phyloP scores from a whole-genome alignment of 2,329 filamentous ascomycete genomes.

The Cladosporium sp. region DNA sequence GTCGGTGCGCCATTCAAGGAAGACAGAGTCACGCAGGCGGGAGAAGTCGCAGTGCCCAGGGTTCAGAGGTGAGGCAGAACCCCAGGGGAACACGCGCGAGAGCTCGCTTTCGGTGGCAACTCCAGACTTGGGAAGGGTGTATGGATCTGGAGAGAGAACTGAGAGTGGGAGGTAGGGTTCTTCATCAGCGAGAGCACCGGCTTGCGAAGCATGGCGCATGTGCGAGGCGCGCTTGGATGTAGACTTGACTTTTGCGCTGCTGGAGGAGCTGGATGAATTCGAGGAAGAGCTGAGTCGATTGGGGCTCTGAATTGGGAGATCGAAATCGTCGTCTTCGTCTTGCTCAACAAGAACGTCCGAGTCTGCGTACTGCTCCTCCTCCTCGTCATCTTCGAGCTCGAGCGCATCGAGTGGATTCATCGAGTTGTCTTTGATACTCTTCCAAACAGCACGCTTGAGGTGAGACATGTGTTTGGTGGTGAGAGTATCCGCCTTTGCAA shows the following conservation, averaged over 20 bases:
- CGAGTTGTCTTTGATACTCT: conserved; percentile 79
- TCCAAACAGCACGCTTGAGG: conserved; percentile 87
- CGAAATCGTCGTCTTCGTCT: conserved; percentile 37
- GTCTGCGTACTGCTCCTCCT: conserved; percentile 52
- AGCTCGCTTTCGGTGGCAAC: conserved; percentile 72
- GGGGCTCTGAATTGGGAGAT: conserved; percentile 39
- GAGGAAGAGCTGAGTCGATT: conserved; percentile 36
- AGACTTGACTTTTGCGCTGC: conserved; percentile 29
- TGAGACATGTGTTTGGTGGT: conserved; percentile 93
- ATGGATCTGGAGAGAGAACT: conserved; percentile 89
- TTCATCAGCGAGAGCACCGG: conserved; percentile 42
- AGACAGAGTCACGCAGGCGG: conserved; percentile 86
- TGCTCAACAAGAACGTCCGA: conserved; percentile 26
- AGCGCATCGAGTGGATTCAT: conserved; percentile 87
- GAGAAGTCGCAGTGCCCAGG: conserved; percentile 91
- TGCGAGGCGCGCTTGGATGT: conserved; percentile 33
- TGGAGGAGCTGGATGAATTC: conserved; percentile 33
- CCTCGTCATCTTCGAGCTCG: conserved; percentile 70
- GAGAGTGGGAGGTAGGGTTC: conserved; percentile 80
- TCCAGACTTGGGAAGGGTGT: conserved; percentile 69
- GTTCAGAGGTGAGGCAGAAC: conserved; percentile 92
- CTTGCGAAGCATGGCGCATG: conserved; percentile 42
- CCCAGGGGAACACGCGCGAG: conserved; percentile 89
- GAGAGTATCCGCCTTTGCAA: conserved; percentile 95
- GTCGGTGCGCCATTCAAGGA: conserved; percentile 89